Evolutionary conservation across 441 rosid genomes (phyloP).

Genomic region (Brassica balearica): DNA sequence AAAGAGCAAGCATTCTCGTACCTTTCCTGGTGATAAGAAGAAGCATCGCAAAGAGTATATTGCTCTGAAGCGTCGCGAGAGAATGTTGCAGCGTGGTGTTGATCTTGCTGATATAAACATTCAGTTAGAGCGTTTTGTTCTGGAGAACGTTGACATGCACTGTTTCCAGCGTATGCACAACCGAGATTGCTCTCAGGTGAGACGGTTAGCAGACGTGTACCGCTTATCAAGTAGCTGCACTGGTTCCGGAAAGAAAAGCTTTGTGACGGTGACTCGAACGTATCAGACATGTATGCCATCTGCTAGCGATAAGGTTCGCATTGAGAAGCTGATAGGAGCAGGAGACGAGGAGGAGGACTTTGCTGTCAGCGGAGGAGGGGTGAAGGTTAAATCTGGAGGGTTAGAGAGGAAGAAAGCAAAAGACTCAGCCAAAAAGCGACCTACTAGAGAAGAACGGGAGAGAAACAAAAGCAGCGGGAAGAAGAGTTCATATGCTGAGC

Average conservation of each 20-base stretch:
- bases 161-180: constrained; percentile 85
- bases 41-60: constrained; percentile 79
- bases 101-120: constrained; percentile 72
- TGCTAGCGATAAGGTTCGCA: constrained; percentile 67
- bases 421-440: constrained; percentile 42
- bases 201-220: constrained; percentile 77
- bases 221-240: constrained; percentile 61
- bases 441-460: constrained; percentile 48
- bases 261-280: constrained; percentile 70
- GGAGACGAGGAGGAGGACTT: constrained; percentile 66
- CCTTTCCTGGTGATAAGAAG: constrained; percentile 86
- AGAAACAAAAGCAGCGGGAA: constrained; percentile 48
- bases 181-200: constrained; percentile 91
- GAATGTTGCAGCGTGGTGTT: constrained; percentile 86
- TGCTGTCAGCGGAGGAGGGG: constrained; percentile 50
- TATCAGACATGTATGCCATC: constrained; percentile 84
- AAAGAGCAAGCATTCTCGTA: constrained; percentile 66
- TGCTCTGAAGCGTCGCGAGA: constrained; percentile 73
- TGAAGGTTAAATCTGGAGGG: constrained; percentile 46
- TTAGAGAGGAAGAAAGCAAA: constrained; percentile 46
- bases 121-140: constrained; percentile 75
- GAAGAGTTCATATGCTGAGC: constrained; percentile 60
- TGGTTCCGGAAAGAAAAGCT: constrained; percentile 92
- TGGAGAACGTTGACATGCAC: constrained; percentile 59
- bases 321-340: constrained; percentile 83